Evolutionary conservation across 2,329 filamentous ascomycete species (phyloP).

Genomic region (Colletotrichum siamense): DNA sequence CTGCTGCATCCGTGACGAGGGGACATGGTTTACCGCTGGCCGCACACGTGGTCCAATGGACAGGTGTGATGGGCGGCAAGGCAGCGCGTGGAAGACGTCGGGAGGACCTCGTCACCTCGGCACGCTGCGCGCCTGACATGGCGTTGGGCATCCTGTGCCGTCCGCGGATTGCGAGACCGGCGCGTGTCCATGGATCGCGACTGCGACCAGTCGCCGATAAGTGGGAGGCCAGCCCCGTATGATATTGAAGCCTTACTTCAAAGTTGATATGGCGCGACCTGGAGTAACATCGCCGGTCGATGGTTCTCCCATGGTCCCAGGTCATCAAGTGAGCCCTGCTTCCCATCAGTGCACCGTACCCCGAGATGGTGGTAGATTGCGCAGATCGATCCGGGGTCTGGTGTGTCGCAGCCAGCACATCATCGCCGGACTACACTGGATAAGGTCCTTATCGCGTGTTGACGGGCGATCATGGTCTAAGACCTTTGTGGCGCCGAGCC

Average conservation of each 20-base stretch:
- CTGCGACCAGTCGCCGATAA: not conserved
- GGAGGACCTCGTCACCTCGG: not conserved
- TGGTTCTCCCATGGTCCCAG: not conserved
- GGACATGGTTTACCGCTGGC: not conserved
- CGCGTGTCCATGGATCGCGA: not conserved
- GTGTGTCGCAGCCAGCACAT: not conserved
- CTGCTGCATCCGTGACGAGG: not conserved
- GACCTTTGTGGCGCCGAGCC: conserved; percentile 12
- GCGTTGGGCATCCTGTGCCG: not conserved
- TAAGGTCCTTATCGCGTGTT: not conserved
- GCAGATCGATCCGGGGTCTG: conserved; percentile 1
- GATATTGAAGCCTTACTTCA: not conserved
- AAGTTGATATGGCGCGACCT: not conserved
- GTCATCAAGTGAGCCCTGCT: not conserved
- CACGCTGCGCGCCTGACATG: conserved; percentile 6
- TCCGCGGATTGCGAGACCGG: not conserved
- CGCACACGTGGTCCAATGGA: conserved; percentile 11
- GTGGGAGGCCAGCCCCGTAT: not conserved
- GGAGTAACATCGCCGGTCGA: not conserved
- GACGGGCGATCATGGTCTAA: conserved; percentile 4
- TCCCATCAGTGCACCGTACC: not conserved
- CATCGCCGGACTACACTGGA: not conserved
- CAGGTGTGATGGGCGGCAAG: not conserved
- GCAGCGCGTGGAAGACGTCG: not conserved
- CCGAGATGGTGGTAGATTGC: not conserved